Evolutionary conservation across 805 yeast species (phyloP).

Genomic region (Cyberlindnera maritima): DNA sequence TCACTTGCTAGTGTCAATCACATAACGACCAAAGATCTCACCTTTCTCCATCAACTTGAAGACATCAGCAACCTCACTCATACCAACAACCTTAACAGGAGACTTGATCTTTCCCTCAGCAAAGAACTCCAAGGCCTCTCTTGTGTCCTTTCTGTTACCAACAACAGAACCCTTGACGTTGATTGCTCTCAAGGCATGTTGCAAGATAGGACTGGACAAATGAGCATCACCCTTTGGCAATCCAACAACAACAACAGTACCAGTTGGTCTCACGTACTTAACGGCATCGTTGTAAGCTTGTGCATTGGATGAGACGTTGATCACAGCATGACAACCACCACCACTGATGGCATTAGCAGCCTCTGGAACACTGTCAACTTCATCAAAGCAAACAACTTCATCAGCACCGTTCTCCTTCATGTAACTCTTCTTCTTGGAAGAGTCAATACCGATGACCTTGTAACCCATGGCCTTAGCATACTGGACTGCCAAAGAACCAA

Average conservation of each 20-base stretch:
- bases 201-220: constrained; percentile 40
- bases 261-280: constrained; percentile 55
- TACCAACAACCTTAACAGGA: constrained; percentile 53
- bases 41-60: constrained; percentile 57
- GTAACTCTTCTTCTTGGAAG: constrained; percentile 51
- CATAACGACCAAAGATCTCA: constrained; percentile 58
- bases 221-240: constrained; percentile 69
- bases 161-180: constrained; percentile 71
- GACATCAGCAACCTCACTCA: constrained; percentile 46
- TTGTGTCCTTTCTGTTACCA: constrained; percentile 43
- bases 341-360: constrained; percentile 30
- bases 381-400: constrained; percentile 49
- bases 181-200: constrained; percentile 14
- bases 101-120: constrained; percentile 58
- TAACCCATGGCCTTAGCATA: constrained; percentile 70
- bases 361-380: constrained; percentile 44
- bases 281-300: constrained; percentile 56
- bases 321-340: constrained; percentile 69
- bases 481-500: constrained; percentile 67
- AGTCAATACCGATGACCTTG: constrained; percentile 64
- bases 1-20: constrained; percentile 45
- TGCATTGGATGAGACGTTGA: constrained; percentile 63
- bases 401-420: constrained; percentile 56
- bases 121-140: constrained; percentile 65
- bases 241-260: constrained; percentile 66